These are phyloP conservation scores for Candida gigantensis DNA, from an alignment of 1,139 yeast species.

Conservation along the genomic window DNA sequence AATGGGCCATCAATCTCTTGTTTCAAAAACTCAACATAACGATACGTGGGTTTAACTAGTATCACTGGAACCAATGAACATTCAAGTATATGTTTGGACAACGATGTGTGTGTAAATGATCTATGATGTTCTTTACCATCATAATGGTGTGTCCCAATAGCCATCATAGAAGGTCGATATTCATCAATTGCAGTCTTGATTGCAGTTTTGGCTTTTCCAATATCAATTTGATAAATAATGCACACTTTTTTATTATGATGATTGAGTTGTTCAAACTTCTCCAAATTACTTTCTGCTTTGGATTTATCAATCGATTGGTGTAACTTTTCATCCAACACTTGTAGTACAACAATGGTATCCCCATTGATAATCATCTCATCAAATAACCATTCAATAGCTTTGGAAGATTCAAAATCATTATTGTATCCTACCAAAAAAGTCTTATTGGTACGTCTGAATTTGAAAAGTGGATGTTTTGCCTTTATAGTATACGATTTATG, in stretches of 20 bases:
- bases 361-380: conserved; percentile 65
- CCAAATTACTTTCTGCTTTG: conserved; percentile 36
- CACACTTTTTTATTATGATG: conserved; percentile 49
- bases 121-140: conserved; percentile 39
- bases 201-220: conserved; percentile 61
- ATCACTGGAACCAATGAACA: conserved; percentile 70
- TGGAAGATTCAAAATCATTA: conserved; percentile 54
- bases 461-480: conserved; percentile 57
- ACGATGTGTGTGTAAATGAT: conserved; percentile 41
- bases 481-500: conserved; percentile 52
- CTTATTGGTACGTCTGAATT: conserved; percentile 56
- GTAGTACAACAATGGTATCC: conserved; percentile 62
- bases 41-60: conserved; percentile 60
- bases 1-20: conserved; percentile 28
- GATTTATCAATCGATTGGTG: conserved; percentile 28
- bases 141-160: conserved; percentile 59
- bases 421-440: conserved; percentile 66
- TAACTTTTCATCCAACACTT: conserved; percentile 54
- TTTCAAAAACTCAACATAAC: conserved; percentile 29
- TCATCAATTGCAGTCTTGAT: conserved; percentile 58
- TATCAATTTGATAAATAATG: conserved; percentile 58
- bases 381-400: conserved; percentile 66
- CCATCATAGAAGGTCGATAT: conserved; percentile 64
- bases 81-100: conserved; percentile 65
- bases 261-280: conserved; percentile 49